Evolutionary conservation across 805 yeast species (phyloP).

Genomic region (Nadsonia fulvescens): DNA sequence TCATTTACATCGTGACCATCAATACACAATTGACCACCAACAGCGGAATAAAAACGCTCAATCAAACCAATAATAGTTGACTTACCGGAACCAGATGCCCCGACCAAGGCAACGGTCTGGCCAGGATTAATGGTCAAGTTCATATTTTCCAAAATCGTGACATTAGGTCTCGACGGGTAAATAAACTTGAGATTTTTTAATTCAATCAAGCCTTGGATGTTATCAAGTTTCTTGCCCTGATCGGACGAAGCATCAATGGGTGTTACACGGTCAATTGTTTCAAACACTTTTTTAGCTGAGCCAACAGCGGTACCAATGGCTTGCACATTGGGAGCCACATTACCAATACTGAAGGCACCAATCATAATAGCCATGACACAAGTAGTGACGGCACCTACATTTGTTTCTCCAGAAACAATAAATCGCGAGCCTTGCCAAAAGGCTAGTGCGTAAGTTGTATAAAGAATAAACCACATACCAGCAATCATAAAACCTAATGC

Average conservation of each 20-base stretch:
- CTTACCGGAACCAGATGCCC: slow-evolving; percentile 91
- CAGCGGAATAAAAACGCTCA: slow-evolving; percentile 76
- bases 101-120: slow-evolving; percentile 81
- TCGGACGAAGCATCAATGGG: slow-evolving; percentile 19
- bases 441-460: slow-evolving; percentile 22
- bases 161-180: slow-evolving; percentile 58
- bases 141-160: slow-evolving; percentile 66
- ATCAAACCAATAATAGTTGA: slow-evolving; percentile 73
- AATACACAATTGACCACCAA: slow-evolving; percentile 51
- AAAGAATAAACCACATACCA: slow-evolving; percentile 20
- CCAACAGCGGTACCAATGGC: slow-evolving; percentile 22
- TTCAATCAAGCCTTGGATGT: slow-evolving; percentile 42
- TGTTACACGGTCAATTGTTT: slow-evolving; percentile 26
- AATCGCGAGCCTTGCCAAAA: slow-evolving; percentile 27
- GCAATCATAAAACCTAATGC: slow-evolving; percentile 20
- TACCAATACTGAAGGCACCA: slow-evolving; percentile 25
- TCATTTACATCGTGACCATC: slow-evolving; percentile 72
- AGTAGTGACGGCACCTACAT: slow-evolving; percentile 20
- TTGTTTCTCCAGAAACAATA: slow-evolving; percentile 16
- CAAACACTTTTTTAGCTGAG: slow-evolving; percentile 23
- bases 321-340: slow-evolving; percentile 23
- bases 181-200: slow-evolving; percentile 81
- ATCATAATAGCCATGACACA: slow-evolving; percentile 23
- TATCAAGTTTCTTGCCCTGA: slow-evolving; percentile 19
- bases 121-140: slow-evolving; percentile 74